Evolutionary conservation across 2,329 filamentous ascomycete species (phyloP).

Genomic region (Graphiopsis chlorocephala): DNA sequence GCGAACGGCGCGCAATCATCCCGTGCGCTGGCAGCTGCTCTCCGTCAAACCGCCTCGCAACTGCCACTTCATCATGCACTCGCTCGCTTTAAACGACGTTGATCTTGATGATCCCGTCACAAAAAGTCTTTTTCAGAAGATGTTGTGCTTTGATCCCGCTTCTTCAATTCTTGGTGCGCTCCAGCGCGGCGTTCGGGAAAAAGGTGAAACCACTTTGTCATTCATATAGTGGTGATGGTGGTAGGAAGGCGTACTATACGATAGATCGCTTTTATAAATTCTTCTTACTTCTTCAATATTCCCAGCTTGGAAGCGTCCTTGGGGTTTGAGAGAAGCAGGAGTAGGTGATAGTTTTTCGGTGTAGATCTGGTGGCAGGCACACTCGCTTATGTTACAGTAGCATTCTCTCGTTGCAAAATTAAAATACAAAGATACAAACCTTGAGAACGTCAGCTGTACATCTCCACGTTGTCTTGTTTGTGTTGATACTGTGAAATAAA

Average conservation of each 20-base stretch:
- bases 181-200: slow-evolving; percentile 12
- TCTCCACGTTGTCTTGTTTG: too few relatives aligned
- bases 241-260: neutral
- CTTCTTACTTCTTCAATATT: neutral
- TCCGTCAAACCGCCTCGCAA: neutral
- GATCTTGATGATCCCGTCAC: neutral
- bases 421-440: neutral
- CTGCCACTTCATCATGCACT: neutral
- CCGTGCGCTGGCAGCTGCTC: neutral
- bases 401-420: too few relatives aligned
- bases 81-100: neutral
- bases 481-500: too few relatives aligned
- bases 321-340: neutral
- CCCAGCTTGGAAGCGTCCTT: neutral
- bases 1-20: neutral
- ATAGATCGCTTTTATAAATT: neutral
- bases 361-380: neutral
- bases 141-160: neutral
- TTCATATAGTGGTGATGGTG: neutral
- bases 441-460: too few relatives aligned
- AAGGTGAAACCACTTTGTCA: neutral
- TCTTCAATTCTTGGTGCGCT: slow-evolving; percentile 9
- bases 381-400: neutral
- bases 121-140: slow-evolving; percentile 4
- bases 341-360: neutral